Conservation (phyloP, 2,329 filamentous ascomycete species). For the Tolypocladium tropicale region DNA sequence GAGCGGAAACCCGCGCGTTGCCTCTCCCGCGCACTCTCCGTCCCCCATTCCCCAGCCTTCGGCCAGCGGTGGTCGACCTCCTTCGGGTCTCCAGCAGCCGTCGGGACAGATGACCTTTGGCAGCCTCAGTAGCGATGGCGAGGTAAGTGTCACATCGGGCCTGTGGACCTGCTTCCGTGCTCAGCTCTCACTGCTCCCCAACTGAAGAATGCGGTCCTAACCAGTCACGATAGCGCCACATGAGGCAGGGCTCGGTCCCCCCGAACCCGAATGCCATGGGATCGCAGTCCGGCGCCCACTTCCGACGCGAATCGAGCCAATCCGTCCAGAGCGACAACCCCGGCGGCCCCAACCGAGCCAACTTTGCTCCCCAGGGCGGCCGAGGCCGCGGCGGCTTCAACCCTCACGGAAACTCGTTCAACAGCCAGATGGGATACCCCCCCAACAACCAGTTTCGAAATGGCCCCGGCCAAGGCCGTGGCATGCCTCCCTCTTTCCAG, state of each 20-base stretch:
- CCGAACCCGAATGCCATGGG: conserved; percentile 51
- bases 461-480: conserved; percentile 37
- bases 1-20: conserved; percentile 55
- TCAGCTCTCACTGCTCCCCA: background rate
- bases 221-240: conserved; percentile 45
- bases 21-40: conserved; percentile 79
- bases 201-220: background rate
- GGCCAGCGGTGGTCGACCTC: conserved; percentile 76
- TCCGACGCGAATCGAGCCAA: conserved; percentile 78
- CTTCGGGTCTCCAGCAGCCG: conserved; percentile 61
- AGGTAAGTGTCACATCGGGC: conserved; percentile 49
- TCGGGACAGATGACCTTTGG: conserved; percentile 68
- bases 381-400: conserved; percentile 41
- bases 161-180: background rate
- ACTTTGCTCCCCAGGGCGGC: conserved; percentile 36
- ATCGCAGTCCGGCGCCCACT: conserved; percentile 58
- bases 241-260: conserved; percentile 55
- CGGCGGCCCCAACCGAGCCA: conserved; percentile 43
- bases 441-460: conserved; percentile 32
- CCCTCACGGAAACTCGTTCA: conserved; percentile 31
- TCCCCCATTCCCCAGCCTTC: conserved; percentile 87
- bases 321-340: conserved; percentile 50
- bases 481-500: conserved; percentile 38
- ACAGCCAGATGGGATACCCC: conserved; percentile 33
- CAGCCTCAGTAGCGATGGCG: conserved; percentile 69